Evolutionary conservation across 306 rosid species (phyloP).

Genomic region (Dryas drummondii): DNA sequence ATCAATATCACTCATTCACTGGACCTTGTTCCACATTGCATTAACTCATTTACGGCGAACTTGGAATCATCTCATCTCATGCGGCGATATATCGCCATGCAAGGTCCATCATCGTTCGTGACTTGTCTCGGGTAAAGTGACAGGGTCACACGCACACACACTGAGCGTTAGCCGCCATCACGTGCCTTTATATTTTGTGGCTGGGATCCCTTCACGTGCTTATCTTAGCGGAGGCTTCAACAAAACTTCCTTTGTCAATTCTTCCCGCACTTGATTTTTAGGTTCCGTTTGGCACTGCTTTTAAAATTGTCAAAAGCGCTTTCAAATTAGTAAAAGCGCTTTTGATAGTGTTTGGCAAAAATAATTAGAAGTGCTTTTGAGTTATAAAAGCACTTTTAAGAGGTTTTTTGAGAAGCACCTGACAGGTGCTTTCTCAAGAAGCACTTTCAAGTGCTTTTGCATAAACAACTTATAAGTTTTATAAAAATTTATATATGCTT

Average conservation of each 20-base stretch:
- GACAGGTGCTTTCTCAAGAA: no score
- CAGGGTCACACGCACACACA: background rate
- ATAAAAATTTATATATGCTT: no score
- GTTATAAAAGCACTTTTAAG: no score
- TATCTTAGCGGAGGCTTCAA: slow-evolving; percentile 31
- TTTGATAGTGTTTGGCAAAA: no score
- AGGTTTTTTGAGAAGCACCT: no score
- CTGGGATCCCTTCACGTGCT: slow-evolving; percentile 43
- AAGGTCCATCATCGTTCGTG: background rate
- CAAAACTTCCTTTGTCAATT: slow-evolving; percentile 20
- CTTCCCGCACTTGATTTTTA: background rate
- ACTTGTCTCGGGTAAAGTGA: background rate
- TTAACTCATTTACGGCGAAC: slow-evolving; percentile 32
- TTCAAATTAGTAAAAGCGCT: no score
- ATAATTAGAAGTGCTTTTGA: no score
- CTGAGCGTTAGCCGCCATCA: slow-evolving; percentile 27
- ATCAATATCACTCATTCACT: background rate
- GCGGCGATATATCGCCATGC: background rate
- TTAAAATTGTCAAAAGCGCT: no score
- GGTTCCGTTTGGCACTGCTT: no score
- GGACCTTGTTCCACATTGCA: background rate
- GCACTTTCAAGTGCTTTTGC: no score
- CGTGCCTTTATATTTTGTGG: slow-evolving; percentile 20
- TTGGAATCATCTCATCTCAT: slow-evolving; percentile 13
- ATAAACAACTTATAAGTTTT: no score